Evolutionary conservation across 169 alveolate genomes (phyloP), one percentile per base, ranked within the genome.

Genomic region (Theileria luwenshuni): DNA sequence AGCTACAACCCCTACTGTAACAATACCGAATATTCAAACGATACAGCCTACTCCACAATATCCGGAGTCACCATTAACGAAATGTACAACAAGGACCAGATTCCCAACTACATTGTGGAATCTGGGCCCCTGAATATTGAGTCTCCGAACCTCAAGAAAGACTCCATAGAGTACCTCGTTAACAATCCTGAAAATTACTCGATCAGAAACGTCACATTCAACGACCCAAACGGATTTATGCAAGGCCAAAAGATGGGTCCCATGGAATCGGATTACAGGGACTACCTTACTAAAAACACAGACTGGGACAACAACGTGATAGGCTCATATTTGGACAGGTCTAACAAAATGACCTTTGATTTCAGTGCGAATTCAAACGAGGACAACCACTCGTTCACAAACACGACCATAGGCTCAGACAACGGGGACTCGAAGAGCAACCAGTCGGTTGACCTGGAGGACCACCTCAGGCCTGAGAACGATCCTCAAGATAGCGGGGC

Each of bases 61-160:
- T 15, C 27, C 35, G 10, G 38, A 51, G 15, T 6, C 25, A 27
- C 32, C n/a, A 61, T 23, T 52, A 76, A 67, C 33, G 69, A 48
- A 3, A 86, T 83, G 56, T 87, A 84, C 35, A 85, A 75, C 17
- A 74, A 74, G 19, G 69, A 85, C 7, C 64, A 85, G 21, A 81
- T 77, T 6, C 83, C 85, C 45, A 10, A 5, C 45, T 5, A 10
- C 45, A 7, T 38, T 10, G 45, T 38, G 17, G 10, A 38, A 5
- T 10, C 45, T 38, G 10, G 45, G 17, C 45, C 10, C 10, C 45
- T 5, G 45, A 10, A 10, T 10, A 38, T 7, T 10, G 5, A 38
- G 17, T 7, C 17, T 38, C 45, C 5, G 45, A 10, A 38, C 17
- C 10, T 7, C 10, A 10, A 38, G 45, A 38, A 38, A 10, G 45